Evolutionary conservation across 2,329 filamentous ascomycete genomes (phyloP).

Genomic region (Talaromyces sp.): DNA sequence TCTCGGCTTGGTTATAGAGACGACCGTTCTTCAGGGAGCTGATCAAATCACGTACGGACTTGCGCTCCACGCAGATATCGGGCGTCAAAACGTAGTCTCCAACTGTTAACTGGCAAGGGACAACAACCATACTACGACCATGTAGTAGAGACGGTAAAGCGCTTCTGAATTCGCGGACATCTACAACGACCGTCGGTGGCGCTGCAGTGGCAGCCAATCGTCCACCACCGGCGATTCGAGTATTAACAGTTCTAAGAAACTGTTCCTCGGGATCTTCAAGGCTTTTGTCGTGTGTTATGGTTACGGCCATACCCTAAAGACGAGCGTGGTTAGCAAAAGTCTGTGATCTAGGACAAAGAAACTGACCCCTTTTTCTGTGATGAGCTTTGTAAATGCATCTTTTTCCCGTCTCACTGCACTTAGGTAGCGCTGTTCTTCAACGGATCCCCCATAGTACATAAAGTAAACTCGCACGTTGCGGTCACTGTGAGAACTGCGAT

Average conservation of each 20-base stretch:
- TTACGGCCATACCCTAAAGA: constrained; percentile 71
- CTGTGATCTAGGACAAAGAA: background rate
- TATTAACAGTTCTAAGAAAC: constrained; percentile 93
- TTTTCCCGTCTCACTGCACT: constrained; percentile 89
- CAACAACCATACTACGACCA: constrained; percentile 77
- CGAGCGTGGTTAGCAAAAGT: constrained; percentile 15
- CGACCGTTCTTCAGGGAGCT: constrained; percentile 87
- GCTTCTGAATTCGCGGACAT: constrained; percentile 93
- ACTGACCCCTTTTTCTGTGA: constrained; percentile 74
- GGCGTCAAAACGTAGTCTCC: constrained; percentile 94
- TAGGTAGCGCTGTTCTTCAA: constrained; percentile 92
- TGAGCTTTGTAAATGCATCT: constrained; percentile 89
- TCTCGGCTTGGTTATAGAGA: constrained; percentile 84
- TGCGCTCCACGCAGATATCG: constrained; percentile 87
- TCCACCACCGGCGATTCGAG: constrained; percentile 89
- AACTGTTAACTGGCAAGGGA: constrained; percentile 93
- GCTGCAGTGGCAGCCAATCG: constrained; percentile 75
- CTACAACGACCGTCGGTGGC: constrained; percentile 85
- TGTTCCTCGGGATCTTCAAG: constrained; percentile 79
- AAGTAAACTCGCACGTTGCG: constrained; percentile 91
- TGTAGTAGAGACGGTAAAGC: constrained; percentile 87
- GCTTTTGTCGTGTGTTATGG: constrained; percentile 68
- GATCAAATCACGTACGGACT: constrained; percentile 86
- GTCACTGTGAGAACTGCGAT: constrained; percentile 87
- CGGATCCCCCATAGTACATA: constrained; percentile 89